Evolutionary conservation across 345 rosid genomes (phyloP), one percentile per base, ranked within the genome.

Genomic region (Lumnitzera littorea): DNA sequence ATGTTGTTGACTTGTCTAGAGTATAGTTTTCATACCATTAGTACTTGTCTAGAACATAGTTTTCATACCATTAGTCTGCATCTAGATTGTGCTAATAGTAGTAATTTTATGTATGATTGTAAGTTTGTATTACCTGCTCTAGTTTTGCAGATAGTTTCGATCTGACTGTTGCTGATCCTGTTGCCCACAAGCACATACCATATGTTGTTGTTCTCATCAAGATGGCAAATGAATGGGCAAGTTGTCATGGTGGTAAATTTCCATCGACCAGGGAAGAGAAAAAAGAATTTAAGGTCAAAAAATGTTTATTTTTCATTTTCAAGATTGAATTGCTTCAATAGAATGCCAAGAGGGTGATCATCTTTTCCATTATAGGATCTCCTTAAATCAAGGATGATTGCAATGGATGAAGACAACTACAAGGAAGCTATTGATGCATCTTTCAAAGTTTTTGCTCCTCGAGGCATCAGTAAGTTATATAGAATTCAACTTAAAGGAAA

Each of bases 181-280:
- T 86, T 63, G 83, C 84, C 49, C 99, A 94, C 75, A 94, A 87
- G 72, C 97, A 94, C 84, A 90, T 78, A 73, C 96, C 99, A 47
- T 88, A 90, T 67, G 87, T 86, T 36, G 81, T 86, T 76, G 83
- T 94, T 81, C 97, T 94, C 51, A 80, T 90, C 58, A 90, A 84
- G 76, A 75, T 86, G 69, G 87, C 91, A 53, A 82, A 84, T 53
- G 96, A 94, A 62, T 94, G 99, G 99, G 69, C 77, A 65, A 71
- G 78, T 66, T 72, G 73, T 72, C 96, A 90, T 75, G 72, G 75
- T 55, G 90, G 91, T 51, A 59, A 50, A 31, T 89, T 92, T 78
- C 98, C 98, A 60, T 81, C 82, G 27, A 78, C 95, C 60, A 80
- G 95, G 68, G 96, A 90, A 72, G 97, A 90, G 81, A 86, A 94